Evolutionary conservation across 352 stramenopile genomes (phyloP).

Genomic region (Phytophthora meadii): DNA sequence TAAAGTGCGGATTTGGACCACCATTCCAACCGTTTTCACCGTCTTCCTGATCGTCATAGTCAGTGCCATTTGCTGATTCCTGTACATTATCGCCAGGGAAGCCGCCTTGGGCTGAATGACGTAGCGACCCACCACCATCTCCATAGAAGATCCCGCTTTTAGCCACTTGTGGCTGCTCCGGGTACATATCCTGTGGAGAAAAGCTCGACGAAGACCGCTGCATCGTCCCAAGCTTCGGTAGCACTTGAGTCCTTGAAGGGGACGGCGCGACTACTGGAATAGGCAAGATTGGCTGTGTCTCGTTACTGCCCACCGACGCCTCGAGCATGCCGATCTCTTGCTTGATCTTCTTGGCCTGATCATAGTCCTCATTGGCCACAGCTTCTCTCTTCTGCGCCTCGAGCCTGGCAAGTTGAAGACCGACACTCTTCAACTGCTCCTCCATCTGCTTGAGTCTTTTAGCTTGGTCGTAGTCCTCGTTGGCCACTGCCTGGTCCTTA

Average conservation of each 20-base stretch:
- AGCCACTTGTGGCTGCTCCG: slow-evolving; percentile 28
- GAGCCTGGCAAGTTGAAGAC: slow-evolving; percentile 86
- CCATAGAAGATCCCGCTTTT: slow-evolving; percentile 30
- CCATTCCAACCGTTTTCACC: slow-evolving; percentile 19
- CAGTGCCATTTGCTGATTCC: slow-evolving; percentile 16
- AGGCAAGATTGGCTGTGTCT: slow-evolving; percentile 64
- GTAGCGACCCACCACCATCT: slow-evolving; percentile 8
- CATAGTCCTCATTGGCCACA: slow-evolving; percentile 93
- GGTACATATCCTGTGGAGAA: slow-evolving; percentile 72
- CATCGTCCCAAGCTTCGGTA: slow-evolving; percentile 47
- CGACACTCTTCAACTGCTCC: slow-evolving; percentile 91
- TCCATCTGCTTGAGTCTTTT: slow-evolving; percentile 86
- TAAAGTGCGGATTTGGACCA: slow-evolving; percentile 59
- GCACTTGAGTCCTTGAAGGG: slow-evolving; percentile 47
- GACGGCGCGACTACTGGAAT: slow-evolving; percentile 32
- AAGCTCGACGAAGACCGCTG: slow-evolving; percentile 56
- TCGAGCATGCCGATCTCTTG: slow-evolving; percentile 84
- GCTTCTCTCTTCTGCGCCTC: slow-evolving; percentile 90
- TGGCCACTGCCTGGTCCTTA: slow-evolving; percentile 84
- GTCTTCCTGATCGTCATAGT: slow-evolving; percentile 27
- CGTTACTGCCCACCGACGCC: slow-evolving; percentile 62
- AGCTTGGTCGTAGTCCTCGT: slow-evolving; percentile 93
- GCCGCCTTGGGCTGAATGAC: slow-evolving; percentile 19
- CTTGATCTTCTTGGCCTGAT: slow-evolving; percentile 92
- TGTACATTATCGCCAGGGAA: slow-evolving; percentile 27